Percentiles rank a stretch among this genome's conserved stretches.
phyloP scores from a whole-genome alignment of 257 asterid genomes.

The Prunella vulgaris region DNA sequence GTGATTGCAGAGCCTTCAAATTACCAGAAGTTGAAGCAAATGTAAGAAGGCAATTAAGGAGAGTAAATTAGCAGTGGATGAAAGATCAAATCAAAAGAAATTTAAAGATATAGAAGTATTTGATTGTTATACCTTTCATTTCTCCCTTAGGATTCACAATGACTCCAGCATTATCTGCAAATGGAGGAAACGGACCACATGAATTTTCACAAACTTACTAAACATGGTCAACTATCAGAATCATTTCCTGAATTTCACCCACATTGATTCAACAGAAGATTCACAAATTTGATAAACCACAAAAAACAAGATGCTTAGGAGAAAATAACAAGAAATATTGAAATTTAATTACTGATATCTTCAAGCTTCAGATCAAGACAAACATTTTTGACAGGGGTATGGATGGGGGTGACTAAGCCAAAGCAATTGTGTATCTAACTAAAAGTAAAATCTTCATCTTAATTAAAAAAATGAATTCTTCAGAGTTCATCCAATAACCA shows the following conservation, averaged over 20 bases:
- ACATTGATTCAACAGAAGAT: too few relatives aligned
- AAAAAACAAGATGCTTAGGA: background rate
- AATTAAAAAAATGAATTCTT: too few relatives aligned
- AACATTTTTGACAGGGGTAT: too few relatives aligned
- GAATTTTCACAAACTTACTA: background rate
- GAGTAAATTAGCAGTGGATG: background rate
- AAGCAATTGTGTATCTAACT: background rate
- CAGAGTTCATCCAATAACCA: background rate
- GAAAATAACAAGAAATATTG: background rate
- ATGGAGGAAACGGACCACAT: background rate
- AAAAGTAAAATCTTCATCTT: too few relatives aligned
- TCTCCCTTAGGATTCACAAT: slow-evolving; percentile 70
- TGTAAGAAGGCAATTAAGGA: background rate
- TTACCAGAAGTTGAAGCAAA: background rate
- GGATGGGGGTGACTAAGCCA: background rate
- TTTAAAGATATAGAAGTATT: background rate
- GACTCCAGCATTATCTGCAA: slow-evolving; percentile 66
- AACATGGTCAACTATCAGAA: background rate
- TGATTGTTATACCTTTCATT: slow-evolving; percentile 46
- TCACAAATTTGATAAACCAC: background rate
- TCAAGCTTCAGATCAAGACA: background rate
- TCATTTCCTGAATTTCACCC: background rate
- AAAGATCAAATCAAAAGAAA: too few relatives aligned
- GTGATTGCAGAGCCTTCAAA: slow-evolving; percentile 65
- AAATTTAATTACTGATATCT: background rate